Evolutionary conservation across 495 filamentous ascomycete genomes (phyloP).

Genomic region (Daldinia vernicosa): DNA sequence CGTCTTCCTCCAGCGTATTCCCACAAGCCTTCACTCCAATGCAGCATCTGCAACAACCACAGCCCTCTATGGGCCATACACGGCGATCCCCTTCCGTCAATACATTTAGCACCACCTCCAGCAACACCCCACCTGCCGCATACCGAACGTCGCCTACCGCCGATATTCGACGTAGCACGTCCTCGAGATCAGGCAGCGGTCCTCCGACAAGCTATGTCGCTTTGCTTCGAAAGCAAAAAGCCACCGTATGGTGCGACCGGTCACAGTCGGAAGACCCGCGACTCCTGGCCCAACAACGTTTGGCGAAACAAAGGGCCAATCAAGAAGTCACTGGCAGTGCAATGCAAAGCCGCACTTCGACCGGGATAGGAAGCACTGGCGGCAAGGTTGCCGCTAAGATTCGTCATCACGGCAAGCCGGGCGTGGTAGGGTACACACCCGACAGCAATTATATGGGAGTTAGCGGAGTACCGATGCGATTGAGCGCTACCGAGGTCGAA

Average conservation of each 20-base stretch:
- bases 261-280: slow-evolving; percentile 92
- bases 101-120: slow-evolving; percentile 74
- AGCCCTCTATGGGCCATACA: slow-evolving; percentile 55
- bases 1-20: slow-evolving; percentile 68
- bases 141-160: slow-evolving; percentile 61
- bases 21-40: slow-evolving; percentile 52
- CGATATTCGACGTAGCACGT: slow-evolving; percentile 77
- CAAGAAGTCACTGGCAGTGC: slow-evolving; percentile 75
- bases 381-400: slow-evolving; percentile 76
- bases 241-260: slow-evolving; percentile 98
- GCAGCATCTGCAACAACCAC: slow-evolving; percentile 51
- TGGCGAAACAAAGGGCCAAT: slow-evolving; percentile 83
- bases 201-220: slow-evolving; percentile 85
- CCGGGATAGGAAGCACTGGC: slow-evolving; percentile 60
- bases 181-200: slow-evolving; percentile 71
- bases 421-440: slow-evolving; percentile 74
- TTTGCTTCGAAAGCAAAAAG: slow-evolving; percentile 93
- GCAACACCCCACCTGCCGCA: slow-evolving; percentile 59
- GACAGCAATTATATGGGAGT: slow-evolving; percentile 74
- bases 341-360: slow-evolving; percentile 63
- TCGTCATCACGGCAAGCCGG: slow-evolving; percentile 77
- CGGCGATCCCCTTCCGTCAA: slow-evolving; percentile 76
- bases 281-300: slow-evolving; percentile 77
- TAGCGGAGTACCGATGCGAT: slow-evolving; percentile 83
- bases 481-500: slow-evolving; percentile 94